Base-by-base conservation (phyloP, 106 monocot genomes). In the Dactylorhiza incarnata region DNA sequence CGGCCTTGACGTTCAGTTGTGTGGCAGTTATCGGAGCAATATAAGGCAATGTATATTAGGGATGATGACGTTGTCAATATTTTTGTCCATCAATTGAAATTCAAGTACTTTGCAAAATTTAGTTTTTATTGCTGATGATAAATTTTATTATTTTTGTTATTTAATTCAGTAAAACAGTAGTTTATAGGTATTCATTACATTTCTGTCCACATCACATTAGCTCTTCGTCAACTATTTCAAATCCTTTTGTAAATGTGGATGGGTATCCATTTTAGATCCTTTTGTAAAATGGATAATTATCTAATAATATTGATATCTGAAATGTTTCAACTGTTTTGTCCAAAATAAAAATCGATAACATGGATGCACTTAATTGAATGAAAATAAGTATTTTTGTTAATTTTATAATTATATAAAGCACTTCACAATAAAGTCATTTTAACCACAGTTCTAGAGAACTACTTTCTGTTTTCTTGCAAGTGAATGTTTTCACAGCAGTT, bases 1-100 rank as follows among this genome's bases (percentile, higher is more conserved):
- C 83, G 79, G 62, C 82, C 83, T 81, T 78, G 72, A 74, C 85
- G 8, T 69, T 69, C 45, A 69, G 45, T 69, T 45, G 43, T 69
- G 45, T 45, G 45, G 45, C 15, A 69, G 69, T 48, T 72, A 5
- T 72, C 49, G 9, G 17, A 69, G 69, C 11, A 72, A 23, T 49
- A 49, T 48, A 72, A 72, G 72, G 72, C 72, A 72, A 46, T 72
- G 72, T 72, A 72, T 49, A 72, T 72, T 48, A 11, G 49, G 49
- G 23, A 48, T 49, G 47, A 72, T 45, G 43, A 69, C 69, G 8
- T 45, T 69, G 69, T 69, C n/a, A 45, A 45, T 45, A 69, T 69
- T 69, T 68, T 69, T 69, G 43, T n/a, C 45, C 69, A 45, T 46
- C 69, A 69, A 69, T 69, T 46, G 45, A 69, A 45, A 17, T 69